A percentile compares a stretch with the other conserved stretches of the same genome.
Conservation (phyloP, 78 protist species). For the Dictyostelium brefeldianum region DNA sequence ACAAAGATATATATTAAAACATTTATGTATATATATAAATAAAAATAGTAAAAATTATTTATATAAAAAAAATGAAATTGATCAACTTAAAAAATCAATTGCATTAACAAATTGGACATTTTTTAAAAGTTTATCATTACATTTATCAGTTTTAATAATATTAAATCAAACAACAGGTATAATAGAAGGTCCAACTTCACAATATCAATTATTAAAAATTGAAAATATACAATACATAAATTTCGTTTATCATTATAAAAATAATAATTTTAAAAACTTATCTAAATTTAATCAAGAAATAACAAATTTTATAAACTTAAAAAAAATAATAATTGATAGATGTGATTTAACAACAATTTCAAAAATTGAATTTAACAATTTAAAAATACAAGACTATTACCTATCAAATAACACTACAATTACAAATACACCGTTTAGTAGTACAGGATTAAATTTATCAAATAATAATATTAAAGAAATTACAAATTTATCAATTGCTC, state of each 20-base stretch:
- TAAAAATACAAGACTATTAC: slow-evolving; percentile 3
- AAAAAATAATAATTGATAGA: neutral
- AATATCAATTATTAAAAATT: neutral
- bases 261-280: neutral
- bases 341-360: neutral
- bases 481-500: slow-evolving; percentile 7
- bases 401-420: neutral
- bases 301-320: neutral
- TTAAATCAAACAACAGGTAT: neutral
- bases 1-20: neutral
- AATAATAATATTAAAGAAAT: neutral
- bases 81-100: neutral
- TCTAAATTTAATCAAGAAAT: neutral
- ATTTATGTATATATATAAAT: neutral
- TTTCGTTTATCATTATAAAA: slow-evolving; percentile 1
- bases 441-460: neutral
- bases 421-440: no score
- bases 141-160: neutral
- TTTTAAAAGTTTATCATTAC: neutral
- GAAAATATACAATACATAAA: neutral
- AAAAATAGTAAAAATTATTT: neutral
- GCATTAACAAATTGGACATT: neutral
- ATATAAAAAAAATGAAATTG: slow-evolving; percentile 3
- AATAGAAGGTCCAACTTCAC: neutral
- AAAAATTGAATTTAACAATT: neutral